These are phyloP conservation scores for Ustilago loliicola DNA, from an alignment of 1,284 basidiomycete species.

Conservation along the genomic window DNA sequence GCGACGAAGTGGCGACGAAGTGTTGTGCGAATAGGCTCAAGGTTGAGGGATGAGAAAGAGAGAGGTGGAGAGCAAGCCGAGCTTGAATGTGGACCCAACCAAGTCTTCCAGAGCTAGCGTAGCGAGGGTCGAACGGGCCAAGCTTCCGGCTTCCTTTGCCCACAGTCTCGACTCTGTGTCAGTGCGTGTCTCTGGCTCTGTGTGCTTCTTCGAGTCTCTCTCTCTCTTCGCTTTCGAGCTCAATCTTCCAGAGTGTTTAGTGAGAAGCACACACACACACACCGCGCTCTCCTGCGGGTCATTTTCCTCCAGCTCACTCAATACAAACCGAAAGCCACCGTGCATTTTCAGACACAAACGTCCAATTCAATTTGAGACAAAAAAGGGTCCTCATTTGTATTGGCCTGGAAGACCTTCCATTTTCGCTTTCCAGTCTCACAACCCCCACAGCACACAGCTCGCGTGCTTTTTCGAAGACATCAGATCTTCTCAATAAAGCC, in stretches of 20 bases:
- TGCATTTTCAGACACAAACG: not conserved
- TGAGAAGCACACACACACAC: not conserved
- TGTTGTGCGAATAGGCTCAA: slow-evolving; percentile 8
- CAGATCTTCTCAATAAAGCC: not conserved
- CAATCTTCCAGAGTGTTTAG: not conserved
- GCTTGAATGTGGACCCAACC: not conserved
- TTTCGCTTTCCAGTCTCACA: not conserved
- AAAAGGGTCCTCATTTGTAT: slow-evolving; percentile 6
- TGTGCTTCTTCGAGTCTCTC: not conserved
- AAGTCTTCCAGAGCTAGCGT: not conserved
- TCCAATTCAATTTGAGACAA: not conserved
- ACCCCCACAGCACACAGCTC: not conserved
- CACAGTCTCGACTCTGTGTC: slow-evolving; percentile 1
- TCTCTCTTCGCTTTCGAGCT: not conserved
- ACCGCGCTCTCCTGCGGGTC: not conserved
- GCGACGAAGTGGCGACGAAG: not conserved
- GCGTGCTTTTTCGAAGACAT: not conserved
- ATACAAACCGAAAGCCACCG: not conserved
- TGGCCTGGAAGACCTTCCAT: not conserved
- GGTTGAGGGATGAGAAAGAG: not conserved
- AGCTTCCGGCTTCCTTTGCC: not conserved
- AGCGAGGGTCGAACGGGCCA: slow-evolving; percentile 7
- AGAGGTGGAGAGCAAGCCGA: not conserved
- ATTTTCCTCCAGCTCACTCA: slow-evolving; percentile 4
- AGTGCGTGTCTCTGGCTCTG: not conserved